Percentiles rank a stretch among this genome's conserved stretches.
phyloP scores from a whole-genome alignment of 2,329 filamentous ascomycete genomes.

The Talaromyces amestolkiae region DNA sequence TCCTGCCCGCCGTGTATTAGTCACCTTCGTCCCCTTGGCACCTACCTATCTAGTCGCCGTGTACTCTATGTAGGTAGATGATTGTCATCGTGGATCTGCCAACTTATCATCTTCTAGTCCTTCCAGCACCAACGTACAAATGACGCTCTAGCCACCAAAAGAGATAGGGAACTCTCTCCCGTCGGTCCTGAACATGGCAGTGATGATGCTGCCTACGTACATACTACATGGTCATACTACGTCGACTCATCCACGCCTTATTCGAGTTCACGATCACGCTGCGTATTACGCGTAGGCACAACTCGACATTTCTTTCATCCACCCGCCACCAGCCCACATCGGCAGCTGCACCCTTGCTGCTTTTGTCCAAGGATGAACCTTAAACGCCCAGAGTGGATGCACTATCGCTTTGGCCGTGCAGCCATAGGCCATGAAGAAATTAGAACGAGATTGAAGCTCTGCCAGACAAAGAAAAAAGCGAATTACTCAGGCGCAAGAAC shows the following conservation, averaged over 20 bases:
- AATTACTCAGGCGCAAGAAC: background rate
- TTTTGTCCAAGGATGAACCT: background rate
- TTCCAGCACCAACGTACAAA: background rate
- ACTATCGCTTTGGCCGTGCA: background rate
- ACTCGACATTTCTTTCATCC: conserved; percentile 4
- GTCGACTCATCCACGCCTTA: background rate
- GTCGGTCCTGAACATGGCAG: background rate
- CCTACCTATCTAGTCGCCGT: background rate
- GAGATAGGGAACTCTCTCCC: background rate
- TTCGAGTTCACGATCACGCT: background rate
- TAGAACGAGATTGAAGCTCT: background rate
- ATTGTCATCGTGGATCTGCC: background rate
- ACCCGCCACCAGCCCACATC: background rate
- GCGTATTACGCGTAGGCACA: background rate
- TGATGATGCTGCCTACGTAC: background rate
- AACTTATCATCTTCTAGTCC: too few species aligned
- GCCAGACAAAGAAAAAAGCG: background rate
- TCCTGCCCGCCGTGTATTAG: background rate
- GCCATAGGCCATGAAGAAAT: conserved; percentile 7
- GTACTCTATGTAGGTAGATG: background rate
- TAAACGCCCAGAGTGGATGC: conserved; percentile 3
- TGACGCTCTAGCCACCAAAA: too few species aligned
- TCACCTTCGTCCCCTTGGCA: background rate
- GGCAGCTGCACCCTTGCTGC: background rate
- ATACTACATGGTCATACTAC: background rate